Conservation (phyloP, 306 rosid species). For the Mimosa pudica region DNA sequence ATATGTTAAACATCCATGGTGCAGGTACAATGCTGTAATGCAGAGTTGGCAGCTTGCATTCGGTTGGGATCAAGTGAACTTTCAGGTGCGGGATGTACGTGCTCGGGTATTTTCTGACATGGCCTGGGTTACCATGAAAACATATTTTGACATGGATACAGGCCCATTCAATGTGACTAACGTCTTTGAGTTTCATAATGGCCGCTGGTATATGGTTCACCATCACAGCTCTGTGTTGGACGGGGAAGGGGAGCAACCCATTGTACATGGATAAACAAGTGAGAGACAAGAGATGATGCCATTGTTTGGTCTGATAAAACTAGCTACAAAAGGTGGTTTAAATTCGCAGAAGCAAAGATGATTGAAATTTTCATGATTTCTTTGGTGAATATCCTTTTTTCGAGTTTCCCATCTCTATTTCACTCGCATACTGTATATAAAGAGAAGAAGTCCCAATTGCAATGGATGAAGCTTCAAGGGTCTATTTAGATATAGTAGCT, state of each 20-base stretch:
- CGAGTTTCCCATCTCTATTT: conserved; percentile 59
- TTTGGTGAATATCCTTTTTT: conserved; percentile 45
- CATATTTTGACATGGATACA: conserved; percentile 67
- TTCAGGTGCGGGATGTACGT: conserved; percentile 86
- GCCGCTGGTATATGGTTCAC: conserved; percentile 94
- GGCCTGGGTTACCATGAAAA: conserved; percentile 99
- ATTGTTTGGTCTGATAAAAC: conserved; percentile 52
- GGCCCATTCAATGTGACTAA: conserved; percentile 88
- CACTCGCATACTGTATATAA: conserved; percentile 55
- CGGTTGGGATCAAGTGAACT: conserved; percentile 92
- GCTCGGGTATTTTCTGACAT: conserved; percentile 81
- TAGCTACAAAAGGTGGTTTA: conserved; percentile 57
- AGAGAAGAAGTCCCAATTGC: conserved; percentile 41
- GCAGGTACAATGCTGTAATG: conserved; percentile 78
- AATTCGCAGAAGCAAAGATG: conserved; percentile 57
- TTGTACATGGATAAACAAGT: conserved; percentile 62
- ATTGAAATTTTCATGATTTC: conserved; percentile 54
- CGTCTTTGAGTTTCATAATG: conserved; percentile 74
- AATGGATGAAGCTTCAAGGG: conserved; percentile 6
- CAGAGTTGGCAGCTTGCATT: conserved; percentile 89
- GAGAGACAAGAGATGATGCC: conserved; percentile 41
- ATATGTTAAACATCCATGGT: conserved; percentile 19
- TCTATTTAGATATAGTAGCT: too few relatives aligned
- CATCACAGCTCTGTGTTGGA: conserved; percentile 92
- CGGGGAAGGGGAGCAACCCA: conserved; percentile 67